Percentiles rank a stretch among this genome's conserved stretches.
phyloP scores from a whole-genome alignment of 2,329 filamentous ascomycete species.

The Aspergillus awamori region DNA sequence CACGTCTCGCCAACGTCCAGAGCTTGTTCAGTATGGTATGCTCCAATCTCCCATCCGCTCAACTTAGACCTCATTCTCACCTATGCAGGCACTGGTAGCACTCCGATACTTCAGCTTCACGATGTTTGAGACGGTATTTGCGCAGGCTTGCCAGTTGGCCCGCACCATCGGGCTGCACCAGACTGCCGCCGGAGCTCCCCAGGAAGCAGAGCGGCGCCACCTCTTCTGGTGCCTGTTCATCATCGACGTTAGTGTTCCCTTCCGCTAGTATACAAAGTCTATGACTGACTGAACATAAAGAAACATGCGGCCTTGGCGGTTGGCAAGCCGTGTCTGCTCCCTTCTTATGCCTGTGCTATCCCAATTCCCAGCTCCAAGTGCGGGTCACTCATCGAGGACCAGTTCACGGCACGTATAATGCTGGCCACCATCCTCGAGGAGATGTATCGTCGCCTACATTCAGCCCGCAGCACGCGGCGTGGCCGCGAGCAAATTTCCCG shows the following conservation, averaged over 20 bases:
- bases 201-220: background rate
- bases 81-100: background rate
- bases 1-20: background rate
- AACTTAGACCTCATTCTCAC: background rate
- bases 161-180: background rate
- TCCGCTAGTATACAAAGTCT: background rate
- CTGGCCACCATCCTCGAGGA: background rate
- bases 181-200: background rate
- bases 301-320: background rate
- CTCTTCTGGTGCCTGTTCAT: background rate
- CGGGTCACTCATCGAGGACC: background rate
- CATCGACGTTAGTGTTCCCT: background rate
- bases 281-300: background rate
- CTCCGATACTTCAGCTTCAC: conserved; percentile 1
- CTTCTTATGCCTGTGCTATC: background rate
- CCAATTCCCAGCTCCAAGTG: background rate
- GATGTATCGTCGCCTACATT: background rate
- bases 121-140: conserved; percentile 1
- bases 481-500: background rate
- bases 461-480: background rate
- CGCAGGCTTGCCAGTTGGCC: background rate
- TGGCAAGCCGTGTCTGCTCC: background rate
- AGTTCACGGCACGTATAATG: background rate
- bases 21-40: background rate
- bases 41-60: background rate